phyloP scores from a whole-genome alignment of 805 yeast genomes.

The Pichia exigua region DNA sequence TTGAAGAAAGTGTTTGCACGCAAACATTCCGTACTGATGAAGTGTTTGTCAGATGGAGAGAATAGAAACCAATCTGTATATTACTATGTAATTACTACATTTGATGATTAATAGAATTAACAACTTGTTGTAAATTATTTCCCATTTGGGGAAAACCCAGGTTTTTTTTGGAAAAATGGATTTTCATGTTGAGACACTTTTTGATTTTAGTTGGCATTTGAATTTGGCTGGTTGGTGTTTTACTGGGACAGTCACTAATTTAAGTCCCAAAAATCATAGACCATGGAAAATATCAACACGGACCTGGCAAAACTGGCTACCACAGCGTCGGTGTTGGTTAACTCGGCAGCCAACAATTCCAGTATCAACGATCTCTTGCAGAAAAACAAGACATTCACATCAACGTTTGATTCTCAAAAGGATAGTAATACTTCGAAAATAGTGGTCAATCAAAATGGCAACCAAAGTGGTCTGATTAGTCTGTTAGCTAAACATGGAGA shows the following conservation, averaged over 20 bases:
- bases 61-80: background rate
- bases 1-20: slow-evolving; percentile 75
- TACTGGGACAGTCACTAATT: background rate
- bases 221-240: background rate
- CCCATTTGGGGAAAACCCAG: background rate
- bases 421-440: slow-evolving; percentile 10
- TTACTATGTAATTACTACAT: too few relatives aligned
- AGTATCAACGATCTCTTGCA: slow-evolving; percentile 8
- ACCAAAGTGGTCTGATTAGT: slow-evolving; percentile 2
- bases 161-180: background rate
- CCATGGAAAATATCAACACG: slow-evolving; percentile 10
- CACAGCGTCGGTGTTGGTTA: slow-evolving; percentile 46
- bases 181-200: background rate
- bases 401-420: slow-evolving; percentile 6
- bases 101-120: too few relatives aligned
- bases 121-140: background rate
- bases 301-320: slow-evolving; percentile 41
- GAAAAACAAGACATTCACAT: slow-evolving; percentile 1
- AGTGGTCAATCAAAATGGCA: slow-evolving; percentile 4
- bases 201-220: background rate
- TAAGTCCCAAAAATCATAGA: background rate
- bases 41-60: slow-evolving; percentile 81
- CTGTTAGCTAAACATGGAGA: slow-evolving; percentile 8
- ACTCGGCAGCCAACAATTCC: slow-evolving; percentile 18
- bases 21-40: slow-evolving; percentile 94